Conservation (phyloP, 2,329 filamentous ascomycete genomes). For the Didymella pinodella region DNA sequence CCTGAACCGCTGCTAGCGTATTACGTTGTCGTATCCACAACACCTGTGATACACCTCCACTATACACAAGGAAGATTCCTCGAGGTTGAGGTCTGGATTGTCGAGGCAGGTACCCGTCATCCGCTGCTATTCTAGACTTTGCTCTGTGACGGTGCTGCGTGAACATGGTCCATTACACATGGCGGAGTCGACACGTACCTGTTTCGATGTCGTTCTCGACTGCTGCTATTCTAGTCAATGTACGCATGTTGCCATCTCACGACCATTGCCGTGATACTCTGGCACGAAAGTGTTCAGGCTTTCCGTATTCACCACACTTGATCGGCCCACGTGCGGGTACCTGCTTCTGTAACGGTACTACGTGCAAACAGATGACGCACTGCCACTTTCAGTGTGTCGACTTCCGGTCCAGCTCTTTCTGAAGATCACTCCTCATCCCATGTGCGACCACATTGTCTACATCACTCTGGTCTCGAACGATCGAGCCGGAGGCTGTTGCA, state of each 20-base stretch:
- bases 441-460: not conserved
- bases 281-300: not conserved
- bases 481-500: not conserved
- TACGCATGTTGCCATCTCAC: not conserved
- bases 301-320: not conserved
- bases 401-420: not conserved
- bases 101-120: not conserved
- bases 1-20: not conserved
- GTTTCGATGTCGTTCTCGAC: not conserved
- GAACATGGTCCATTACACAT: not conserved
- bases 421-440: rapidly evolving
- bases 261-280: not conserved
- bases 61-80: not conserved
- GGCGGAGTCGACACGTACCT: not conserved
- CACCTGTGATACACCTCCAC: not conserved
- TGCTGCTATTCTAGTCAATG: not conserved
- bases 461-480: not conserved
- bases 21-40: not conserved
- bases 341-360: not conserved
- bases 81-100: not conserved
- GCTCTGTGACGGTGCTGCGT: not conserved
- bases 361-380: not conserved
- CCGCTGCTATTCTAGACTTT: not conserved
- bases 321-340: not conserved
- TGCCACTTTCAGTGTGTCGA: not conserved